phyloP scores from a whole-genome alignment of 2,329 filamentous ascomycete genomes.

The Lasiodiplodia citricola region DNA sequence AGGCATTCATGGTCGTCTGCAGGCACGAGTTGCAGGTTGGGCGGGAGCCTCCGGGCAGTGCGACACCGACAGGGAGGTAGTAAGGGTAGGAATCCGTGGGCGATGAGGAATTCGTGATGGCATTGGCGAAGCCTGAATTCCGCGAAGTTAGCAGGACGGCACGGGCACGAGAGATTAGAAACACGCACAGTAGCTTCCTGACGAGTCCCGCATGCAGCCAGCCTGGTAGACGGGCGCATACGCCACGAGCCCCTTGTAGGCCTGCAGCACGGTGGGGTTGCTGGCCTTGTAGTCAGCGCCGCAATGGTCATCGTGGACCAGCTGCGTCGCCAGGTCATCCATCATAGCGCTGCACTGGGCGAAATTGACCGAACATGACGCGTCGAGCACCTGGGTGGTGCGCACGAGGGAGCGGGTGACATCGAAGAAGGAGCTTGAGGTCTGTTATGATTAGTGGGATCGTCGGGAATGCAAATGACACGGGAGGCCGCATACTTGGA shows the following conservation, averaged over 20 bases:
- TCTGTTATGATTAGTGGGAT: slow-evolving; percentile 55
- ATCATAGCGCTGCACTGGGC: slow-evolving; percentile 70
- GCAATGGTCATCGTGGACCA: slow-evolving; percentile 70
- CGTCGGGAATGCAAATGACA: not conserved
- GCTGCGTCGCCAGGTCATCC: slow-evolving; percentile 65
- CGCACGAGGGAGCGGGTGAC: slow-evolving; percentile 71
- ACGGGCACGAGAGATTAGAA: slow-evolving; percentile 6
- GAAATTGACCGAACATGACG: slow-evolving; percentile 73
- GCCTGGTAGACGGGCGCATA: slow-evolving; percentile 82
- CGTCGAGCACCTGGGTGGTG: slow-evolving; percentile 79
- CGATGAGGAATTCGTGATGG: slow-evolving; percentile 75
- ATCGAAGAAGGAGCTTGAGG: slow-evolving; percentile 83
- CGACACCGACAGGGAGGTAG: slow-evolving; percentile 78
- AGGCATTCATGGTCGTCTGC: slow-evolving; percentile 81
- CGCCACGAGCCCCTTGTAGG: slow-evolving; percentile 75
- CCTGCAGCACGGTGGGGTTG: slow-evolving; percentile 74
- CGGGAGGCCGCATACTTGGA: slow-evolving; percentile 64
- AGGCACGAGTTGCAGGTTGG: slow-evolving; percentile 79
- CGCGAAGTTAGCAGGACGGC: slow-evolving; percentile 27
- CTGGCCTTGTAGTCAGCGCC: slow-evolving; percentile 69
- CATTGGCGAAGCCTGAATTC: slow-evolving; percentile 70
- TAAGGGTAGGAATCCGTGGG: slow-evolving; percentile 78
- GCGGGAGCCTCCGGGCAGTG: slow-evolving; percentile 68
- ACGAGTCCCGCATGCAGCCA: slow-evolving; percentile 74
- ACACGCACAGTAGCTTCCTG: slow-evolving; percentile 69